Evolutionary conservation across 306 rosid genomes (phyloP), one percentile per base, ranked within the genome.

Genomic region (Elaeagnus macrophylla): DNA sequence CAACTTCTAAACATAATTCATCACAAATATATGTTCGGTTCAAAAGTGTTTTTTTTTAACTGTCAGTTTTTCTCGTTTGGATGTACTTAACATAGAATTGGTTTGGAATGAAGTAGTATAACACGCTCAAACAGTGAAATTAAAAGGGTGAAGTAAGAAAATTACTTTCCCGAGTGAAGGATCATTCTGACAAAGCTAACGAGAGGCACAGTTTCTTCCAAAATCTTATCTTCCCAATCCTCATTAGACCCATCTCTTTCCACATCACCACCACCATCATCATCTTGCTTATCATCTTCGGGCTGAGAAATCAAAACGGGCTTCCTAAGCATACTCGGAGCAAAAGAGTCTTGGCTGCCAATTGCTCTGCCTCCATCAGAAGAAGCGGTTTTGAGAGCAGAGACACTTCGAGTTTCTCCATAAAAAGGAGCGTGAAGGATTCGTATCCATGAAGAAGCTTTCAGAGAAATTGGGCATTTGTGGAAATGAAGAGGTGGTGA

Each of bases 221-320:
- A 62, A 77, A 83, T 83, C 84, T 69, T 79, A 54, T 83, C 86
- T 51, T 83, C 91, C 91, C 91, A 83, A 37, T 79, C 57, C 10
- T 74, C 77, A 0, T 61, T 59, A 18, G 64, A 77, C 0, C 39
- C 10, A 8, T 8, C 51, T 2, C 35, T 53, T 25, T 10, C 59
- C 6, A 69, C 72, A 12, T 72, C 69, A 15, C 20, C 60, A 53
- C 42, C 10, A 45, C 59, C 13, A 10, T 56, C 54, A 8, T 48
- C 60, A 2, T 48, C 56, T 40, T 76, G 72, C 1, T 64, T 56
- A 11, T 60, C 53, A 37, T 46, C 41, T 10, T 16, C 45, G 14
- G 39, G 65, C 1, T 9, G 41, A n/a, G 72, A 36, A 51, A 62
- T 43, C 40, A 48, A 13, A 25, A 66, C 48, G 0, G 84, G 80